Percentiles rank a stretch among this genome's conserved stretches.
These are phyloP conservation scores for Bondarzewia mesenterica DNA, from an alignment of 1,284 basidiomycete species.

Conservation along the genomic window DNA sequence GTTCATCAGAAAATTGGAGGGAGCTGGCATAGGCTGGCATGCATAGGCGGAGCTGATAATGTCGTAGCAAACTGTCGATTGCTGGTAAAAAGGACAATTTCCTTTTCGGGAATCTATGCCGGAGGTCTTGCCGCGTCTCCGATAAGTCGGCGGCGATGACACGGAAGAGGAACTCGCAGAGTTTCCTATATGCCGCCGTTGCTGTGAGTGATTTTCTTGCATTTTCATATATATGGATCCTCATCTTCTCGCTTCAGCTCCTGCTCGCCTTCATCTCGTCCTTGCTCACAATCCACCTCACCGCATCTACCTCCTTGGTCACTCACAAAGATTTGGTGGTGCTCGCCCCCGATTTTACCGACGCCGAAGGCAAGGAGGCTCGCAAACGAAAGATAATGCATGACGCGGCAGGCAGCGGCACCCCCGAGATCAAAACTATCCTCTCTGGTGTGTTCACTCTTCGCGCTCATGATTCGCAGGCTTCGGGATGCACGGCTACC, in stretches of 20 bases:
- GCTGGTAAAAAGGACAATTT: too few relatives aligned
- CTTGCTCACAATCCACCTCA: slow-evolving; percentile 79
- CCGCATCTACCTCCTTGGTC: slow-evolving; percentile 81
- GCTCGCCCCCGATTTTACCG: slow-evolving; percentile 42
- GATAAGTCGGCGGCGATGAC: too few relatives aligned
- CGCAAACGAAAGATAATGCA: slow-evolving; percentile 67
- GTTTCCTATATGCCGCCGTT: slow-evolving; percentile 65
- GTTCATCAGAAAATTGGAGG: too few relatives aligned
- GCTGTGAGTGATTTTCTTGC: slow-evolving; percentile 57
- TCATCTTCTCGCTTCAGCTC: slow-evolving; percentile 37
- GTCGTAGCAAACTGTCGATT: too few relatives aligned
- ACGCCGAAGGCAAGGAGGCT: too few relatives aligned
- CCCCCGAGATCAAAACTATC: slow-evolving; percentile 96
- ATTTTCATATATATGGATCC: too few relatives aligned
- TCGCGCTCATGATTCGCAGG: slow-evolving; percentile 33
- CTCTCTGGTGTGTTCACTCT: slow-evolving; percentile 55
- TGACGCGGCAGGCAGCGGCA: slow-evolving; percentile 94
- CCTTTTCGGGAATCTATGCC: too few relatives aligned
- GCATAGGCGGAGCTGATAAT: too few relatives aligned
- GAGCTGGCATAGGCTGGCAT: too few relatives aligned
- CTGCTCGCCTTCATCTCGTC: slow-evolving; percentile 65
- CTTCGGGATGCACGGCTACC: slow-evolving; percentile 98
- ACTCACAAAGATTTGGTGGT: slow-evolving; percentile 82
- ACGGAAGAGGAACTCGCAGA: slow-evolving; percentile 38
- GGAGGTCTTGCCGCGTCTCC: too few relatives aligned